A percentile compares a stretch with the other conserved stretches of the same genome.
These are phyloP conservation scores for Quercus mongolica DNA, from an alignment of 306 rosid genomes.

Conservation along the genomic window DNA sequence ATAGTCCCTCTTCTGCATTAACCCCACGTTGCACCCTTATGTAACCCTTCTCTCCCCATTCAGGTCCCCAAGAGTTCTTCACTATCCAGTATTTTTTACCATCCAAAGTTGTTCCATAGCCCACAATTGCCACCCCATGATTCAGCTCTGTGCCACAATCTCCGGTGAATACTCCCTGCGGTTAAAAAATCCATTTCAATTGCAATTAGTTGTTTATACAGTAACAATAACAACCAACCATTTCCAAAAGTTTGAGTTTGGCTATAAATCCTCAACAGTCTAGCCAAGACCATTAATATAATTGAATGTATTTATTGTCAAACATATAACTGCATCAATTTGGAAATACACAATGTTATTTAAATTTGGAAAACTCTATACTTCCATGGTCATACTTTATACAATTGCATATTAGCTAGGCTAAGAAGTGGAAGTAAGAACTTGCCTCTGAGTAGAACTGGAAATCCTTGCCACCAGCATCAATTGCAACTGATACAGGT, in stretches of 20 bases:
- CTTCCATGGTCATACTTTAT: no score
- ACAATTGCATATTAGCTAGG: no score
- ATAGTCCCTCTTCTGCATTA: slow-evolving; percentile 16
- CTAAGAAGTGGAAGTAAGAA: no score
- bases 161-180: slow-evolving; percentile 30
- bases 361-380: no score
- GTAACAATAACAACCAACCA: no score
- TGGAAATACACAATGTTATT: no score
- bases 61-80: slow-evolving; percentile 30
- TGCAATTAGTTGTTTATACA: not conserved
- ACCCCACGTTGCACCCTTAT: slow-evolving; percentile 25
- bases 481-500: slow-evolving; percentile 50
- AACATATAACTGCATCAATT: no score
- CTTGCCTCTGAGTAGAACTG: slow-evolving; percentile 50
- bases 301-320: no score
- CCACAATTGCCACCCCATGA: slow-evolving; percentile 39
- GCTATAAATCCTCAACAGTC: no score
- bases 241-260: not conserved
- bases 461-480: slow-evolving; percentile 46
- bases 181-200: not conserved
- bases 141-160: slow-evolving; percentile 29
- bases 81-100: slow-evolving; percentile 34
- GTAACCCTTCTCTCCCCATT: slow-evolving; percentile 32
- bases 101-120: slow-evolving; percentile 15
- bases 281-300: no score